These are phyloP conservation scores for Citrus sp. DNA, from an alignment of 345 rosid species.

Conservation along the genomic window DNA sequence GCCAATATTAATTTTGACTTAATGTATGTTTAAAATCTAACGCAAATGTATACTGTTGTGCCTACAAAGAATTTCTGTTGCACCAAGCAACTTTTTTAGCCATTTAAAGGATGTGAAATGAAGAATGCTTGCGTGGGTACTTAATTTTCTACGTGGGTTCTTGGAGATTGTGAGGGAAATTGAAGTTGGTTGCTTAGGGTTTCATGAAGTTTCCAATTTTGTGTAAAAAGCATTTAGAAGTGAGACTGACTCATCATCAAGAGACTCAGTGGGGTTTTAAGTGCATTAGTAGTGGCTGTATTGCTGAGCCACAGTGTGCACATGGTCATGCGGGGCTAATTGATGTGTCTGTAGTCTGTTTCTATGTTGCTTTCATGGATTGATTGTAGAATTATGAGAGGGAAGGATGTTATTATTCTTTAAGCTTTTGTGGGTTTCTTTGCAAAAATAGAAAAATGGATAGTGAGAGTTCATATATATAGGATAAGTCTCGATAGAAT, in stretches of 20 bases:
- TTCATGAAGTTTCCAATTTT: slow-evolving; percentile 16
- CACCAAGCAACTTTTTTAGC: slow-evolving; percentile 22
- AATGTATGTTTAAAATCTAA: no score
- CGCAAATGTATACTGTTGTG: background rate
- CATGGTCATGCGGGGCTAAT: slow-evolving; percentile 5
- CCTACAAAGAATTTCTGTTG: slow-evolving; percentile 37
- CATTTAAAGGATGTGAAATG: slow-evolving; percentile 3
- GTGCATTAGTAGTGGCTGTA: background rate
- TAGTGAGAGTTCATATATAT: background rate
- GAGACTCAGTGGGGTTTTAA: background rate
- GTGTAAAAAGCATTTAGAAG: slow-evolving; percentile 24
- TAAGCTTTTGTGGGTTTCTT: background rate
- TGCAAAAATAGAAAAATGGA: background rate
- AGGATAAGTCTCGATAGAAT: no score
- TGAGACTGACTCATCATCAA: background rate
- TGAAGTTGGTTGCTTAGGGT: slow-evolving; percentile 18
- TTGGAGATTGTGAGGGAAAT: slow-evolving; percentile 14
- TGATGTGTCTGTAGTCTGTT: background rate
- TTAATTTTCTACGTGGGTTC: slow-evolving; percentile 9
- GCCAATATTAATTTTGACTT: slow-evolving; percentile 28
- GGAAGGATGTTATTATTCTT: background rate
- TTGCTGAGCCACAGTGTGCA: slow-evolving; percentile 4
- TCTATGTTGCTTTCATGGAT: background rate
- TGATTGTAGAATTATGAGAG: background rate
- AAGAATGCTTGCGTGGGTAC: slow-evolving; percentile 15